Conservation (phyloP, 495 filamentous ascomycete species). For the Entonaema liquescens region DNA sequence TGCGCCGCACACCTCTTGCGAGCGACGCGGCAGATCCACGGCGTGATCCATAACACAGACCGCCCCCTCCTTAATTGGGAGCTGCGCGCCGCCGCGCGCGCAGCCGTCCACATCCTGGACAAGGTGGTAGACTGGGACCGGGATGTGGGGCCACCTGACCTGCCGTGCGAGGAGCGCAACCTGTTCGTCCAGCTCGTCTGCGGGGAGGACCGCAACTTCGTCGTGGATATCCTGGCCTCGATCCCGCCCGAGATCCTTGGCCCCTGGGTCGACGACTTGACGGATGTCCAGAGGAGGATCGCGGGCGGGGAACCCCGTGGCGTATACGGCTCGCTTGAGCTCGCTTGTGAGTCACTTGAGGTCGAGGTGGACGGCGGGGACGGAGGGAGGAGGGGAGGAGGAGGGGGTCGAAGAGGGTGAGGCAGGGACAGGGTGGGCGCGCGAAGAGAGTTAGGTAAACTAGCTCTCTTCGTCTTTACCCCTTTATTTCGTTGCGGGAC, state of each 20-base stretch:
- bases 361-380: not conserved
- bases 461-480: not conserved
- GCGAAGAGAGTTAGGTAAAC: conserved; percentile 29
- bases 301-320: conserved; percentile 11
- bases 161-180: conserved; percentile 42
- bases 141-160: conserved; percentile 38
- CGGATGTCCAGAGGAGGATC: conserved; percentile 22
- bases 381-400: not conserved
- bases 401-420: conserved; percentile 18
- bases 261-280: conserved; percentile 36
- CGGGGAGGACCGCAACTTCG: conserved; percentile 49
- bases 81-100: conserved; percentile 50
- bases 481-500: not conserved
- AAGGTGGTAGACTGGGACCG: conserved; percentile 48
- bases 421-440: conserved; percentile 13
- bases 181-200: conserved; percentile 53
- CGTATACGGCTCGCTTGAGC: conserved; percentile 29
- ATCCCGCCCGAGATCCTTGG: conserved; percentile 43
- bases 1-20: conserved; percentile 50
- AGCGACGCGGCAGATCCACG: conserved; percentile 48
- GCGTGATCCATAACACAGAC: conserved; percentile 47
- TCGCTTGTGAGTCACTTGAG: conserved; percentile 21
- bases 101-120: conserved; percentile 52
- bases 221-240: conserved; percentile 48
- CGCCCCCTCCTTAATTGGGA: conserved; percentile 46